Conservation (phyloP, 148 eudicot genomes). For the Simmondsia chinensis region DNA sequence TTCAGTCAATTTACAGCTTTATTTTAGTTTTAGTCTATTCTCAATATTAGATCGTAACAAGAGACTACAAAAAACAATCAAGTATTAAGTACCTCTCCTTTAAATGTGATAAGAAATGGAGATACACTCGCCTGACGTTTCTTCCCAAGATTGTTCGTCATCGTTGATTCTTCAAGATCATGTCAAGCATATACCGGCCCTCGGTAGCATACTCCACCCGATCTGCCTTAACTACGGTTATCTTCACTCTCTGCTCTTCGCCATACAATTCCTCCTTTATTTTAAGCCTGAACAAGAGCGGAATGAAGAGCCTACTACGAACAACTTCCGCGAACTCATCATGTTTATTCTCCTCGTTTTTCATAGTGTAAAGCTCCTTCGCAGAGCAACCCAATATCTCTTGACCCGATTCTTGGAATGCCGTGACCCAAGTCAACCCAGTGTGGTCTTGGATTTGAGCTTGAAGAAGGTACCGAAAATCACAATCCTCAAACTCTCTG, state of each 20-base stretch:
- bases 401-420: slow-evolving; percentile 88
- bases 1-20: too few species aligned
- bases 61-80: too few species aligned
- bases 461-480: slow-evolving; percentile 89
- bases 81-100: too few species aligned
- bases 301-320: slow-evolving; percentile 35
- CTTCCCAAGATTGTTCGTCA: slow-evolving; percentile 1
- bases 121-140: too few species aligned
- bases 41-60: too few species aligned
- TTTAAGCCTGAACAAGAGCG: slow-evolving; percentile 61
- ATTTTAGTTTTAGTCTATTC: too few species aligned
- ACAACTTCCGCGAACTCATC: slow-evolving; percentile 41
- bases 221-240: slow-evolving; percentile 79
- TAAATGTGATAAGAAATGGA: too few species aligned
- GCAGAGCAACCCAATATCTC: slow-evolving; percentile 85
- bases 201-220: slow-evolving; percentile 56
- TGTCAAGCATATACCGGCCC: slow-evolving; percentile 41
- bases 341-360: slow-evolving; percentile 54
- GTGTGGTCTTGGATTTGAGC: slow-evolving; percentile 87
- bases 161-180: slow-evolving; percentile 21
- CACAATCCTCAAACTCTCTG: slow-evolving; percentile 94
- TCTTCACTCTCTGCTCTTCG: slow-evolving; percentile 87
- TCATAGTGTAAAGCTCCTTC: slow-evolving; percentile 61
- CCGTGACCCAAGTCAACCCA: slow-evolving; percentile 86
- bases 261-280: slow-evolving; percentile 89